These are phyloP conservation scores for Sambucus nigra DNA, from an alignment of 129 eudicot genomes.

Conservation along the genomic window DNA sequence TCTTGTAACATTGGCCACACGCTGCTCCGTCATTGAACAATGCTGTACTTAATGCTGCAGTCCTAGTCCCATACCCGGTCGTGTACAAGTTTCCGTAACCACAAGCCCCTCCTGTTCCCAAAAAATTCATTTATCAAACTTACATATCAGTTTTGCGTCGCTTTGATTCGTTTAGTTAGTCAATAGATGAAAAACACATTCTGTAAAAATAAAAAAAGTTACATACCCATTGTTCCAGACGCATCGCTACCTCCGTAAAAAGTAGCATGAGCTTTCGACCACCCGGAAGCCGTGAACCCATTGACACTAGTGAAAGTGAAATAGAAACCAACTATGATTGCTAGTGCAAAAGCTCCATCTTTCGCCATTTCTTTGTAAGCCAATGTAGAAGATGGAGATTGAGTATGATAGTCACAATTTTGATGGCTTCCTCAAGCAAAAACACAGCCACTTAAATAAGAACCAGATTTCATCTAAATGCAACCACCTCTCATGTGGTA, in stretches of 20 bases:
- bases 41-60: slow-evolving; percentile 93
- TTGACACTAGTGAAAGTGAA: slow-evolving; percentile 18
- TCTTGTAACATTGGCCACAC: slow-evolving; percentile 76
- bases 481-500: slow-evolving; percentile 54
- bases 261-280: slow-evolving; percentile 70
- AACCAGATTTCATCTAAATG: slow-evolving; percentile 17
- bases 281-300: slow-evolving; percentile 55
- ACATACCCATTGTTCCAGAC: slow-evolving; percentile 97
- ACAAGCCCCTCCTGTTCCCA: slow-evolving; percentile 72
- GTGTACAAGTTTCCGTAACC: slow-evolving; percentile 83
- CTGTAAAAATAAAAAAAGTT: not conserved
- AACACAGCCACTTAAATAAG: slow-evolving; percentile 33
- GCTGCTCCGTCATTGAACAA: slow-evolving; percentile 69
- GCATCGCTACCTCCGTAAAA: slow-evolving; percentile 94
- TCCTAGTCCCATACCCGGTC: slow-evolving; percentile 66
- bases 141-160: not conserved
- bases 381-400: slow-evolving; percentile 14
- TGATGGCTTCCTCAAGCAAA: slow-evolving; percentile 5
- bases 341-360: slow-evolving; percentile 12
- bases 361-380: slow-evolving; percentile 25
- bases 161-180: not conserved
- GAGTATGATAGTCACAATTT: not conserved
- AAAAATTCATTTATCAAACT: not conserved
- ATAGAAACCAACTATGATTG: slow-evolving; percentile 16
- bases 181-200: not conserved